These are phyloP conservation scores for Sanghuangporus baumii DNA, from an alignment of 1,284 basidiomycete species.

Conservation along the genomic window DNA sequence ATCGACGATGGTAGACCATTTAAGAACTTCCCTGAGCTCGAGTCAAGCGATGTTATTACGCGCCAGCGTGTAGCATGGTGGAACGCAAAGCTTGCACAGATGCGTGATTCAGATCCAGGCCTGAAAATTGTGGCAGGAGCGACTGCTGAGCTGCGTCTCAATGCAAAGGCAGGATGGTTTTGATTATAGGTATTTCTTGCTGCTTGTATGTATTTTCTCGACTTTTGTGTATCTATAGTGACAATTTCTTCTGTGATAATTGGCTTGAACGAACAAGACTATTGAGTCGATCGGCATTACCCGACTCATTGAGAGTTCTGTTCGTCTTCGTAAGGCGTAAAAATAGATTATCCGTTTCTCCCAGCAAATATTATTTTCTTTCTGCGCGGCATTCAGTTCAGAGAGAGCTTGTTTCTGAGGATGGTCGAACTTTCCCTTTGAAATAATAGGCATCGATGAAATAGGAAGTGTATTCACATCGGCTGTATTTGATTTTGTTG, in stretches of 20 bases:
- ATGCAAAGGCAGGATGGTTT: constrained; percentile 1
- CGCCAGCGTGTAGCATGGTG: constrained; percentile 22
- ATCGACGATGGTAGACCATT: constrained; percentile 11
- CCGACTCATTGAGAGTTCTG: not conserved
- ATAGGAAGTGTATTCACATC: not conserved
- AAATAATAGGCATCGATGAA: not conserved
- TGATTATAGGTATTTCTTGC: not conserved
- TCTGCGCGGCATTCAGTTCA: not conserved
- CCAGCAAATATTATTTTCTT: not conserved
- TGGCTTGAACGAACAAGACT: not conserved
- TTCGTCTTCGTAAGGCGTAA: not conserved
- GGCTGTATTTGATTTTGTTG: not conserved
- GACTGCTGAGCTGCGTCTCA: constrained; percentile 6
- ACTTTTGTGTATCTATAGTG: not conserved
- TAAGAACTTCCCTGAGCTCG: constrained; percentile 21
- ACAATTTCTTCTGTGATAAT: not conserved
- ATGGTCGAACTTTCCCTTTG: not conserved
- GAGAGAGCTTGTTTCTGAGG: not conserved
- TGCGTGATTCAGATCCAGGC: not conserved
- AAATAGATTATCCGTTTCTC: too few relatives aligned
- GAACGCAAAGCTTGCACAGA: constrained; percentile 23
- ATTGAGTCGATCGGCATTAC: not conserved
- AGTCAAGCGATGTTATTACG: constrained; percentile 17
- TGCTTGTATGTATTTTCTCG: not conserved
- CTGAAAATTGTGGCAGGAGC: constrained; percentile 10